Base-by-base conservation (phyloP, 345 rosid genomes). In the Rubroshorea leprosula region DNA sequence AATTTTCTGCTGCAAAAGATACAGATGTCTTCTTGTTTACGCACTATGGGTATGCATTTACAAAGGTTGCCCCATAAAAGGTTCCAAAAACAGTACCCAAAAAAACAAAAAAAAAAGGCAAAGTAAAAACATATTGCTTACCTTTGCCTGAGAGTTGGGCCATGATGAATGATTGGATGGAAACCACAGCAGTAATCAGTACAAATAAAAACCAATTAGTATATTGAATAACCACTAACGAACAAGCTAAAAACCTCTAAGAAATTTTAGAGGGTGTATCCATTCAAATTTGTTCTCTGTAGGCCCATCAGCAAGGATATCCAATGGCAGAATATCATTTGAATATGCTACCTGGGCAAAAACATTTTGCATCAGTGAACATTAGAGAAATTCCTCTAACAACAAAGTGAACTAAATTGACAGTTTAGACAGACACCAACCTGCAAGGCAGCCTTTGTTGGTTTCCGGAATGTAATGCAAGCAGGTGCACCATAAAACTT, bases 101-200 rank as follows among this genome's bases (percentile, higher is more conserved):
- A 6, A 17, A 17, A n/a, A 1, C 5, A 31, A 29, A 54, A 18
- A 26, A 29, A 7, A 23, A 23, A 13, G 23, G 54, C 5, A 22
- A 19, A 14, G 13, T 16, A 55, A 55, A 44, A 17, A 54, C 5
- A 19, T 3, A 10, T 17, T n/a, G n/a, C 45, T 29, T 41, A 55
- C 59, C 59, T 55, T 55, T 35, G 48, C 48, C 59, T 38, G 59
- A 20, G 20, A 48, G 18, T 48, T 19, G 24, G 51, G 11, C 23
- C 23, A 19, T 48, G 5, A 48, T 20, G 20, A 17, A 1, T 48
- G 51, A 4, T 48, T 48, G 20, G 23, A 48, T 19, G 23, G 16
- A 48, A 48, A 18, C 11, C 18, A 5, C 50, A 48, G 23, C 23
- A 48, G 3, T 48, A 48, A 13, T 48, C 23, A 48, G 51, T 17